These are phyloP conservation scores for Cercospora sesami DNA, from an alignment of 2,329 filamentous ascomycete species.

Conservation along the genomic window DNA sequence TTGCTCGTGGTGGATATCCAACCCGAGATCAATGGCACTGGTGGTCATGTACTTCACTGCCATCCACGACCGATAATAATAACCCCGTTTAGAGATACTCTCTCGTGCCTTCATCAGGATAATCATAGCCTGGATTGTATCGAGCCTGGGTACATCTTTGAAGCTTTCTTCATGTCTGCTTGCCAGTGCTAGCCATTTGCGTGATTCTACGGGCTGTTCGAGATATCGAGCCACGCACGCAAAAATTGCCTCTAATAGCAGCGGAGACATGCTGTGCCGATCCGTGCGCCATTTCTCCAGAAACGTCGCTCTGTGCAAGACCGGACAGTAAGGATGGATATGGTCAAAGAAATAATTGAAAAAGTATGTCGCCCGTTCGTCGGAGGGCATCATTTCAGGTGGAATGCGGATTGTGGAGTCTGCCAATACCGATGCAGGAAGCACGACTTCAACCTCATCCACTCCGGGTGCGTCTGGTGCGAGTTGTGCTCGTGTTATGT, in stretches of 20 bases:
- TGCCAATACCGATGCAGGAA: slow-evolving; percentile 68
- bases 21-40: slow-evolving; percentile 87
- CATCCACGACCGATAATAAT: slow-evolving; percentile 98
- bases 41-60: slow-evolving; percentile 86
- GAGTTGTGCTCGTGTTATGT: slow-evolving; percentile 67
- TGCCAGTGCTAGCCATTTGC: slow-evolving; percentile 89
- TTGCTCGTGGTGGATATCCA: slow-evolving; percentile 81
- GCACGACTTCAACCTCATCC: slow-evolving; percentile 68
- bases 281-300: slow-evolving; percentile 88
- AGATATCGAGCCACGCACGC: slow-evolving; percentile 82
- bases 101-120: slow-evolving; percentile 89
- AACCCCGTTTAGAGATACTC: slow-evolving; percentile 86
- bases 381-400: slow-evolving; percentile 86
- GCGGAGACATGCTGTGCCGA: slow-evolving; percentile 79
- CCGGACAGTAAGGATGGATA: slow-evolving; percentile 89
- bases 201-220: slow-evolving; percentile 78
- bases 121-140: slow-evolving; percentile 85
- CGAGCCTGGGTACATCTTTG: slow-evolving; percentile 85
- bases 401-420: slow-evolving; percentile 84
- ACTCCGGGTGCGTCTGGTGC: slow-evolving; percentile 63
- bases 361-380: slow-evolving; percentile 77
- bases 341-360: slow-evolving; percentile 89
- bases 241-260: slow-evolving; percentile 87
- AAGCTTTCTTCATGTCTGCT: slow-evolving; percentile 89
- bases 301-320: slow-evolving; percentile 77